Evolutionary conservation across 225 moss, liverwort and hornwort genomes (phyloP).

Genomic region (Bryoerythrophyllum caledonicum): DNA sequence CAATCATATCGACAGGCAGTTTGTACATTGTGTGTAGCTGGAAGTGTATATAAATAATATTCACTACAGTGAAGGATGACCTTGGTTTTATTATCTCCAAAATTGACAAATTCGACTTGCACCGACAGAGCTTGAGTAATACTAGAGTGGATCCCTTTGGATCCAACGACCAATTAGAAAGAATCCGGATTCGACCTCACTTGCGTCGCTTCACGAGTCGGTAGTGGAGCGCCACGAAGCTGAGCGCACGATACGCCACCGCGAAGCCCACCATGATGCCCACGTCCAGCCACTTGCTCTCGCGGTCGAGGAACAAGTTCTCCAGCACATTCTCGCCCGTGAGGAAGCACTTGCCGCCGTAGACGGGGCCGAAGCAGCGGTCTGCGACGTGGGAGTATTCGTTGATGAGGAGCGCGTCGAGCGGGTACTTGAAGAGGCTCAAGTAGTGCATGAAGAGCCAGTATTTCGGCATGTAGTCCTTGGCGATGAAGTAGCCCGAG

Average conservation of each 20-base stretch:
- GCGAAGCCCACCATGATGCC: constrained; percentile 56
- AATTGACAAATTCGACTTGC: constrained; percentile 19
- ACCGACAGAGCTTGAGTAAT: background rate
- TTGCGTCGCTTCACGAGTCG: constrained; percentile 61
- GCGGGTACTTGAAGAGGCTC: constrained; percentile 74
- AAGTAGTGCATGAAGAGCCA: constrained; percentile 77
- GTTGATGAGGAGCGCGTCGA: constrained; percentile 76
- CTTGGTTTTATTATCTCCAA: constrained; percentile 39
- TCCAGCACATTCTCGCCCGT: constrained; percentile 61
- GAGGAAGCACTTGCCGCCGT: constrained; percentile 31
- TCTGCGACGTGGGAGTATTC: constrained; percentile 56
- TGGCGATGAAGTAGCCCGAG: constrained; percentile 81
- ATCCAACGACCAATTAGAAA: constrained; percentile 16
- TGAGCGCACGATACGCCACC: constrained; percentile 50
- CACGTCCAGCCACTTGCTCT: constrained; percentile 66
- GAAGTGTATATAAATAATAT: background rate
- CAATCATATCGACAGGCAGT: no score
- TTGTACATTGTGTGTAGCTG: background rate
- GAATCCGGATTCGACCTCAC: constrained; percentile 19
- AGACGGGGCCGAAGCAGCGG: constrained; percentile 48
- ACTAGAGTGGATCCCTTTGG: constrained; percentile 21
- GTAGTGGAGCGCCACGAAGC: constrained; percentile 56
- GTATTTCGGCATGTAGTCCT: constrained; percentile 64
- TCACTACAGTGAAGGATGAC: background rate
- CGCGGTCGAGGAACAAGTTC: constrained; percentile 36